A percentile compares a stretch with the other conserved stretches of the same genome.
These are phyloP conservation scores for Candida chauliodis DNA, from an alignment of 805 yeast species.

Conservation along the genomic window DNA sequence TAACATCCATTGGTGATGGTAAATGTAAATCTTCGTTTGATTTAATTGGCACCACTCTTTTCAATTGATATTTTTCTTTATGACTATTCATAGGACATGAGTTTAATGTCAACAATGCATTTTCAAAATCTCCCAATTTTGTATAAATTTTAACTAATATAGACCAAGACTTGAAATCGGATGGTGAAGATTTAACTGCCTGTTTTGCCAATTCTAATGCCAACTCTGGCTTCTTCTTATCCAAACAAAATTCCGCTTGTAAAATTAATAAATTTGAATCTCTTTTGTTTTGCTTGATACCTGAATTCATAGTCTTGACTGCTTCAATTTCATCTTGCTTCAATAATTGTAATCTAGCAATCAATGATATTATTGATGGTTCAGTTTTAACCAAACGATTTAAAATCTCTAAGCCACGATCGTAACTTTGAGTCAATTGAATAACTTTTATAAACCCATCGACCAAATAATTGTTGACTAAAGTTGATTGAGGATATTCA, in stretches of 20 bases:
- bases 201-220: slow-evolving; percentile 58
- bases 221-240: slow-evolving; percentile 50
- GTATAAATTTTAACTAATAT: slow-evolving; percentile 62
- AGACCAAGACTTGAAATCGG: slow-evolving; percentile 75
- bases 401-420: slow-evolving; percentile 58
- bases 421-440: slow-evolving; percentile 62
- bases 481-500: slow-evolving; percentile 65
- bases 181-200: slow-evolving; percentile 70
- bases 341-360: slow-evolving; percentile 50
- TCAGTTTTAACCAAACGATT: slow-evolving; percentile 48
- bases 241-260: slow-evolving; percentile 56
- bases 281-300: slow-evolving; percentile 47
- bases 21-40: slow-evolving; percentile 57
- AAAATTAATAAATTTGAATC: slow-evolving; percentile 52
- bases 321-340: slow-evolving; percentile 61
- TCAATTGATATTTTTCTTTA: slow-evolving; percentile 61
- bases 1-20: slow-evolving; percentile 74
- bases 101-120: slow-evolving; percentile 68
- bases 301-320: slow-evolving; percentile 47
- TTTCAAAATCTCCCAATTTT: slow-evolving; percentile 60
- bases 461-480: slow-evolving; percentile 63
- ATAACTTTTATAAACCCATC: slow-evolving; percentile 68
- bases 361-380: slow-evolving; percentile 54
- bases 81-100: slow-evolving; percentile 80
- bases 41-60: slow-evolving; percentile 53